Evolutionary conservation across 805 yeast genomes (phyloP), one percentile per base, ranked within the genome.

Genomic region (Yarrowia hollandica): DNA sequence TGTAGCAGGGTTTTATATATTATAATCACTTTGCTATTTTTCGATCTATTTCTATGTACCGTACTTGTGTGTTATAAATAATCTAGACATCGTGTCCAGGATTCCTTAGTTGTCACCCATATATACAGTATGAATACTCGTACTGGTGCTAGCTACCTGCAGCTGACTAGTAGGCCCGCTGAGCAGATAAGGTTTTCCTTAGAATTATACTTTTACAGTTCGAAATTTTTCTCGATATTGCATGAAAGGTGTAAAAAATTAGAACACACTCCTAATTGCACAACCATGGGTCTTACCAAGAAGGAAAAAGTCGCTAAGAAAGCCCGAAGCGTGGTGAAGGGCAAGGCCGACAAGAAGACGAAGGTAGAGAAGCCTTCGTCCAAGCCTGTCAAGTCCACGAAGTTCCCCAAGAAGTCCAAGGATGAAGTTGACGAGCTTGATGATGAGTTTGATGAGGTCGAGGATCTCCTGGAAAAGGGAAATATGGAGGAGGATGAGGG

Each of bases 401-500:
- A 54, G 48, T 9, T 26, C 15, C 3, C 37, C 59, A 54, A 54
- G 58, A 63, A 58, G 22, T 60, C 54, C 21, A 62, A 62, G 21
- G 66, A 34, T 11, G 66, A 62, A 52, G 66, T 56, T 15, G 63
- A 60, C 30, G 62, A 55, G 42, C 60, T 62, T 14, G 71, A 68
- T 35, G 62, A 58, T 33, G 69, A 68, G 22, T 39, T 55, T 18
- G 69, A 62, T 5, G 65, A 64, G 23, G 61, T 63, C 25, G 65
- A 55, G 21, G 67, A 31, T 42, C 60, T 65, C 22, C 56, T 62
- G 5, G 69, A 65, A 31, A 58, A 60, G 46, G 66, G 55, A 12
- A 60, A 65, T 18, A 65, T 67, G 0, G 67, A 70, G 18, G 66
- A 62, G 35, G 68, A 63, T 5, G 74, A 69, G 16, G 72, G 68